phyloP scores from a whole-genome alignment of 176 grass and related monocot species.

The Paspalum vaginatum region DNA sequence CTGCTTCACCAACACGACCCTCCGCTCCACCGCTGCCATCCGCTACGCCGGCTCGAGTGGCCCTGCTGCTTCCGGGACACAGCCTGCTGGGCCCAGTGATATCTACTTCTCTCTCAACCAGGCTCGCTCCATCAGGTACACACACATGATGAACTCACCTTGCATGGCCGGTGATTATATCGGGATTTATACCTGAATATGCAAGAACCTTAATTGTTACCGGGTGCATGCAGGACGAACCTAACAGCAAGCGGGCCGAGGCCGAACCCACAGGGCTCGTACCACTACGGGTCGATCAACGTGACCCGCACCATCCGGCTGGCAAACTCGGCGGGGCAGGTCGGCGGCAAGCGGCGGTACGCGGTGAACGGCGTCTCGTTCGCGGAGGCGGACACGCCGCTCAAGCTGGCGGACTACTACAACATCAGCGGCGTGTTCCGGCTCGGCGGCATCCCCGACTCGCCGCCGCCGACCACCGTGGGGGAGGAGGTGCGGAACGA shows the following conservation, averaged over 20 bases:
- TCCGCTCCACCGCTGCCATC: conserved; percentile 54
- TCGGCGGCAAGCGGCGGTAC: conserved; percentile 60
- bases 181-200: no score
- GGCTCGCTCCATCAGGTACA: conserved; percentile 61
- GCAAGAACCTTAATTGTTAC: not conserved
- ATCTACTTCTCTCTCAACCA: conserved; percentile 62
- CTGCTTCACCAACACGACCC: conserved; percentile 49
- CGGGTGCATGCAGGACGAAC: conserved; percentile 55
- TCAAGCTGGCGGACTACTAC: conserved; percentile 90
- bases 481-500: conserved; percentile 26
- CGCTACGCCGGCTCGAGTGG: conserved; percentile 52
- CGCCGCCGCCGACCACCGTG: not conserved
- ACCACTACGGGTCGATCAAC: conserved; percentile 87
- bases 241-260: conserved; percentile 85
- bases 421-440: conserved; percentile 72
- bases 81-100: conserved; percentile 11
- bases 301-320: conserved; percentile 76
- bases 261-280: conserved; percentile 92
- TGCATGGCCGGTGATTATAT: not conserved
- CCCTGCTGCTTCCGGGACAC: not conserved
- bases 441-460: conserved; percentile 63
- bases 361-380: conserved; percentile 84
- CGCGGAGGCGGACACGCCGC: conserved; percentile 73
- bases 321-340: conserved; percentile 51
- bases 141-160: not conserved